Conservation (phyloP, 495 filamentous ascomycete genomes). For the Aeminium ludgeri region DNA sequence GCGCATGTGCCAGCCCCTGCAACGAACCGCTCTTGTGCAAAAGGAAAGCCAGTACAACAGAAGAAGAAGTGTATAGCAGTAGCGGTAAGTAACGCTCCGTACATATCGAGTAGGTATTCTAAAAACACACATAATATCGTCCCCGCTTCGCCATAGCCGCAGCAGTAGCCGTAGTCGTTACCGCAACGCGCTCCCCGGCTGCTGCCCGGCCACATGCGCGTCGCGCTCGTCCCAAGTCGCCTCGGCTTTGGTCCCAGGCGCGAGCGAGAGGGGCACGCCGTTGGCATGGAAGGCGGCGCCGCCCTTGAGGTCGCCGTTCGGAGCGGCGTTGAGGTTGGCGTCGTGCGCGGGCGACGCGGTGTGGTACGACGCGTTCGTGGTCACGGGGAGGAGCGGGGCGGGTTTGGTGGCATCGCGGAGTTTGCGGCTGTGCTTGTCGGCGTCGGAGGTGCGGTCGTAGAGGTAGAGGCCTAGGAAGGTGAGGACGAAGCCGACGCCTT, state of each 20-base stretch:
- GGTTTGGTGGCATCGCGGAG: constrained; percentile 41
- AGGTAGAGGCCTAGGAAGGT: constrained; percentile 90
- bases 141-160: too few relatives aligned
- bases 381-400: constrained; percentile 56
- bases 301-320: too few relatives aligned
- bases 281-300: constrained; percentile 1
- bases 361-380: constrained; percentile 17
- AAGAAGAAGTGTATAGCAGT: too few relatives aligned
- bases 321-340: constrained; percentile 2
- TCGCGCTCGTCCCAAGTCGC: constrained; percentile 59
- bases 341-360: not conserved
- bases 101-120: too few relatives aligned
- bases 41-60: too few relatives aligned
- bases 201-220: too few relatives aligned
- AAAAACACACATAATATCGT: too few relatives aligned
- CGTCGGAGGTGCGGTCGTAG: constrained; percentile 83
- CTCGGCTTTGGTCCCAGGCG: constrained; percentile 61
- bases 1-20: too few relatives aligned
- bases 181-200: too few relatives aligned
- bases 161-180: too few relatives aligned
- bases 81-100: too few relatives aligned
- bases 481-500: constrained; percentile 68
- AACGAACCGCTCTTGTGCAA: too few relatives aligned
- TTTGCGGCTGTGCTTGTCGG: constrained; percentile 49
- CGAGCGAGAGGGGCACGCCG: constrained; percentile 34